Base-by-base conservation (phyloP, 805 yeast genomes). In the Starmerella apis region DNA sequence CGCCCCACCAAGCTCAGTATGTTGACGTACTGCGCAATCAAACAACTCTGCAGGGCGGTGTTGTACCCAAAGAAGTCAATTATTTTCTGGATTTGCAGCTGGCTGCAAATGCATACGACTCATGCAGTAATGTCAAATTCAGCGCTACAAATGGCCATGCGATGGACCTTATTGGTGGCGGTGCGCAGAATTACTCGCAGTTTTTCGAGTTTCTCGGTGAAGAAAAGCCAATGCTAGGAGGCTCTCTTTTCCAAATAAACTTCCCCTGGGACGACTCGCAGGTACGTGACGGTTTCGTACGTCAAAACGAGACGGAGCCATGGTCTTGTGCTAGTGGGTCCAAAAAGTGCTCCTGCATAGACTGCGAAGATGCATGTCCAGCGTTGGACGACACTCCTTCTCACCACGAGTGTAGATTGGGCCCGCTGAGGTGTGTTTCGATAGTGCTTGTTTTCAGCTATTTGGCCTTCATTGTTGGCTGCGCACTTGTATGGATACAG, bases 141-240 rank as follows among this genome's bases (percentile, higher is more conserved):
- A 79, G 90, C 3, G 95, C 96, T 7, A 87, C 96, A 2, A 90
- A 88, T 65, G 96, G 96, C 2, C 85, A 76, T 60, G 97, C 96
- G 9, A 87, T 90, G 96, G 97, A 90, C 63, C 72, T 90, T 36
- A 81, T 90, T 37, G 98, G 98, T 7, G 98, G 98, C n/a, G 97
- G 97, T 1, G 96, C 97, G 2, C 74, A 72, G 48, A 77, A 80
- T 58, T 84, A 78, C 64, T 59, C 70, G 28, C 78, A 78, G 48
- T 90, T 90, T 62, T 69, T 90, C 57, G 83, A 87, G 66, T 92
- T 90, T 61, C 66, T 92, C 46, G 97, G 97, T 11, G 97, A 90
- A 63, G 94, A 86, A 59, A 88, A 90, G 64, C 97, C 97, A 0
- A 57, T 86, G 59, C 70, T 90, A 3, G 96, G 97, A 0, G 98